These are phyloP conservation scores for Alternaria atra DNA, from an alignment of 2,329 filamentous ascomycete species.

Conservation along the genomic window DNA sequence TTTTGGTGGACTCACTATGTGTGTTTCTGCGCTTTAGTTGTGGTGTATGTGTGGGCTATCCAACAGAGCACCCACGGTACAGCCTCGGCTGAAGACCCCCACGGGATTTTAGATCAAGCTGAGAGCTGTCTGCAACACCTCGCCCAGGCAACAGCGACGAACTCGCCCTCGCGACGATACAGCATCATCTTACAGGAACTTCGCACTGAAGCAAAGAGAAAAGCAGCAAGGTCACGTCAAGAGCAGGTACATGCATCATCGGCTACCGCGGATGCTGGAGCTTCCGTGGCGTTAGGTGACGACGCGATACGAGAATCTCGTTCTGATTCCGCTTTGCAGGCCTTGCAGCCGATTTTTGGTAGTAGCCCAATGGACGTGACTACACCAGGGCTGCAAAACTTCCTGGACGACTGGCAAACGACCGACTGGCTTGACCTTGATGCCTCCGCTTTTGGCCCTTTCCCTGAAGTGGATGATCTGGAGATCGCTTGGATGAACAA, in stretches of 20 bases:
- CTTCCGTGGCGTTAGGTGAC: not conserved
- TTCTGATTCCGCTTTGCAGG: constrained; percentile 5
- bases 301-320: not conserved
- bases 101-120: constrained; percentile 53
- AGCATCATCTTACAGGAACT: constrained; percentile 60
- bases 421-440: constrained; percentile 49
- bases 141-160: constrained; percentile 57
- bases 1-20: constrained; percentile 62
- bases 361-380: constrained; percentile 34
- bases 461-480: constrained; percentile 15
- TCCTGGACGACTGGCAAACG: constrained; percentile 45
- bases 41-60: constrained; percentile 60
- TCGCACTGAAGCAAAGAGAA: constrained; percentile 50
- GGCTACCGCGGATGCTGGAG: not conserved
- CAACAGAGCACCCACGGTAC: constrained; percentile 40
- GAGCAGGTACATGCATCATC: not conserved
- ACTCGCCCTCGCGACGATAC: constrained; percentile 59
- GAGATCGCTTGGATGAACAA: constrained; percentile 17
- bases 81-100: constrained; percentile 14
- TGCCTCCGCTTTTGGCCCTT: constrained; percentile 38
- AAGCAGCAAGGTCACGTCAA: constrained; percentile 21
- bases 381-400: constrained; percentile 23
- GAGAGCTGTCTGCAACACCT: constrained; percentile 58
- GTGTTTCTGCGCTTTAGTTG: constrained; percentile 59
- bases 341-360: constrained; percentile 32